These are phyloP conservation scores for Meripilus lineatus DNA, from an alignment of 1,284 basidiomycete species.

Conservation along the genomic window DNA sequence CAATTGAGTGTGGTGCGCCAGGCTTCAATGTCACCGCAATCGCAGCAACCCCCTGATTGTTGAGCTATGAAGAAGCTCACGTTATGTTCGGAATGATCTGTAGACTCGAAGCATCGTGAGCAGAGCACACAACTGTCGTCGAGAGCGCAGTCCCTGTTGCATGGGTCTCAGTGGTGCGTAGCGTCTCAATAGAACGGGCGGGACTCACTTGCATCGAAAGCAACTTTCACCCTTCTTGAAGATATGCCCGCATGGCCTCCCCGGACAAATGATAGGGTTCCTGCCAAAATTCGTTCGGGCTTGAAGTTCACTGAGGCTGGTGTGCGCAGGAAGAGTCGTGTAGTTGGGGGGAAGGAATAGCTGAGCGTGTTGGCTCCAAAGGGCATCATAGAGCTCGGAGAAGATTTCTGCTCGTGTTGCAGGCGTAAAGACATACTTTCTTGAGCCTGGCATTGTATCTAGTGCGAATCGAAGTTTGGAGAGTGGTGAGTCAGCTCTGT, in stretches of 20 bases:
- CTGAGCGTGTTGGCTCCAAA: conserved; percentile 70
- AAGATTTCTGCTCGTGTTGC: conserved; percentile 71
- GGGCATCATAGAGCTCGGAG: conserved; percentile 71
- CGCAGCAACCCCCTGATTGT: conserved; percentile 88
- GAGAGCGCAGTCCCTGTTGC: conserved; percentile 76
- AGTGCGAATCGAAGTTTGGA: conserved; percentile 67
- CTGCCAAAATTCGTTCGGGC: conserved; percentile 48
- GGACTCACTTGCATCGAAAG: conserved; percentile 85
- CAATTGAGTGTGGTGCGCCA: conserved; percentile 72
- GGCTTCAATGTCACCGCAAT: conserved; percentile 87
- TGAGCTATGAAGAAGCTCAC: conserved; percentile 89
- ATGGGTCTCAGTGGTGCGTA: conserved; percentile 1
- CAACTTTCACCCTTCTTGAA: conserved; percentile 85
- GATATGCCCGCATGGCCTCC: conserved; percentile 69
- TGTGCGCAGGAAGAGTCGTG: conserved; percentile 53
- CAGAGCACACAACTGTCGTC: conserved; percentile 90
- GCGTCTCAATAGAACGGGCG: not conserved
- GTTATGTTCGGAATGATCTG: conserved; percentile 81
- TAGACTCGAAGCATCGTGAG: conserved; percentile 81
- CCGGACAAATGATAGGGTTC: conserved; percentile 54
- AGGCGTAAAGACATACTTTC: conserved; percentile 70
- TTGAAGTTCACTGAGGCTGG: conserved; percentile 65
- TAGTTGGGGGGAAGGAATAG: conserved; percentile 64
- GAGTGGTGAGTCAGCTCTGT: conserved; percentile 50
- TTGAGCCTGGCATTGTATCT: conserved; percentile 72